Percentiles rank a stretch among this genome's conserved stretches.
Conservation (phyloP, 1,284 basidiomycete species). For the Athelia psychrophila region DNA sequence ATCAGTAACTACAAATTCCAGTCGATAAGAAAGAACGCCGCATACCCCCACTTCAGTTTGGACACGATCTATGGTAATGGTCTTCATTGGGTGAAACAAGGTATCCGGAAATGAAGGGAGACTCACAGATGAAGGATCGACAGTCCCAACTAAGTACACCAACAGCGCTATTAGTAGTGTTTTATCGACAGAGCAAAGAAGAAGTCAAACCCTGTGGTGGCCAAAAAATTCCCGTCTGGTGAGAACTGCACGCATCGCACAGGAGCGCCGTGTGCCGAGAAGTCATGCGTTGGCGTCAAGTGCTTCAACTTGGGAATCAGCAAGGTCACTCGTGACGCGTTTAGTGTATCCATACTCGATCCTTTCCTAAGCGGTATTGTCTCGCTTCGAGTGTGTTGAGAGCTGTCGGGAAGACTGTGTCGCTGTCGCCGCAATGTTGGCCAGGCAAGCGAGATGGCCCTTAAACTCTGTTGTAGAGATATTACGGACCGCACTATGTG, state of each 20-base stretch:
- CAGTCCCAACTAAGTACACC: constrained; percentile 85
- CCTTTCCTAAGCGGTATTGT: constrained; percentile 42
- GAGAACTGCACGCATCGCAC: constrained; percentile 72
- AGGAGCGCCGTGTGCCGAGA: constrained; percentile 61
- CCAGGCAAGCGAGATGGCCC: constrained; percentile 37
- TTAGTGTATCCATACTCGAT: constrained; percentile 21
- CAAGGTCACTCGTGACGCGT: constrained; percentile 51
- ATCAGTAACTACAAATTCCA: no score
- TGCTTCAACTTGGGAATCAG: constrained; percentile 58
- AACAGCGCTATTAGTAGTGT: no score
- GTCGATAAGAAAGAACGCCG: no score
- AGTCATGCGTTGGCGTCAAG: constrained; percentile 56
- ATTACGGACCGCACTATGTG: no score
- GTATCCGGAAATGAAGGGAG: no score
- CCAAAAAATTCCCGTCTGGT: constrained; percentile 65
- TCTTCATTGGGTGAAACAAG: no score
- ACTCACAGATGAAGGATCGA: constrained; percentile 53
- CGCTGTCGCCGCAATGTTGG: constrained; percentile 48
- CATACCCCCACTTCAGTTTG: no score
- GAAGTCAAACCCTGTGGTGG: no score
- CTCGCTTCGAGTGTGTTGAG: constrained; percentile 29
- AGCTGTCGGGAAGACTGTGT: constrained; percentile 3
- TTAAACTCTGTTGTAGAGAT: constrained; percentile 20
- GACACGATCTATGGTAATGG: no score
- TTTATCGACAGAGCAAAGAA: no score